Conservation (phyloP, 257 asterid species). For the Paraleonurus japonicus region DNA sequence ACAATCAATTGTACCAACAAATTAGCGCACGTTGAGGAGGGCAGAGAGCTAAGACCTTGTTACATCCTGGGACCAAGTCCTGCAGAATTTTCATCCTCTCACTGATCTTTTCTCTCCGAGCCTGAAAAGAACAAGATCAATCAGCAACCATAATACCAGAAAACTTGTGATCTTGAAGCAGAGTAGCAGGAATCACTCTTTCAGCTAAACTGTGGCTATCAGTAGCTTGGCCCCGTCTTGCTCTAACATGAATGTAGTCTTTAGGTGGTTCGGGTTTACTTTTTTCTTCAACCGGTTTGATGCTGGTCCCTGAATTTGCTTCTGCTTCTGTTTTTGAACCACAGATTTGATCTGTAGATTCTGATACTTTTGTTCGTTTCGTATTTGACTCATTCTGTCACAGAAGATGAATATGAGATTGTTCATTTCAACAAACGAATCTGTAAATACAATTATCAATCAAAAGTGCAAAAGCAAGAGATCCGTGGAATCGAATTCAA, state of each 20-base stretch:
- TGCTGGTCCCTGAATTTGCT: conserved; percentile 48
- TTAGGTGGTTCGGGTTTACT: conserved; percentile 71
- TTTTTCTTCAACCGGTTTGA: conserved; percentile 47
- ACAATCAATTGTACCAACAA: background rate
- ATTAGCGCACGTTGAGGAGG: background rate
- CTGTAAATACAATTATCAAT: background rate
- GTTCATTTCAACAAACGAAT: background rate
- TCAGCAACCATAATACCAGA: conserved; percentile 21
- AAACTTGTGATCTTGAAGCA: background rate
- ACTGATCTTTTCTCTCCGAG: conserved; percentile 90
- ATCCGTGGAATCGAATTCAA: conserved; percentile 10
- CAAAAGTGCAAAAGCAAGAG: background rate
- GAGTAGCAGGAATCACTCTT: conserved; percentile 46
- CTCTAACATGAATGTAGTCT: conserved; percentile 93
- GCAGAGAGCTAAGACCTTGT: conserved; percentile 51
- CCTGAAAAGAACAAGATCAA: conserved; percentile 41
- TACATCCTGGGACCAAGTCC: conserved; percentile 95
- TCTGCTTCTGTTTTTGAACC: conserved; percentile 55
- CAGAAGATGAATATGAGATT: conserved; percentile 1
- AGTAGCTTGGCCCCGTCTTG: conserved; percentile 96
- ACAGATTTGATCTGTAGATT: conserved; percentile 34
- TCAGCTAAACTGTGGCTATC: conserved; percentile 97
- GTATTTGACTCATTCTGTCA: conserved; percentile 45
- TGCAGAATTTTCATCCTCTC: conserved; percentile 96
- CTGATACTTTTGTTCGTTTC: conserved; percentile 48